phyloP scores from a whole-genome alignment of 2,329 filamentous ascomycete genomes.

The Botryotinia convoluta region DNA sequence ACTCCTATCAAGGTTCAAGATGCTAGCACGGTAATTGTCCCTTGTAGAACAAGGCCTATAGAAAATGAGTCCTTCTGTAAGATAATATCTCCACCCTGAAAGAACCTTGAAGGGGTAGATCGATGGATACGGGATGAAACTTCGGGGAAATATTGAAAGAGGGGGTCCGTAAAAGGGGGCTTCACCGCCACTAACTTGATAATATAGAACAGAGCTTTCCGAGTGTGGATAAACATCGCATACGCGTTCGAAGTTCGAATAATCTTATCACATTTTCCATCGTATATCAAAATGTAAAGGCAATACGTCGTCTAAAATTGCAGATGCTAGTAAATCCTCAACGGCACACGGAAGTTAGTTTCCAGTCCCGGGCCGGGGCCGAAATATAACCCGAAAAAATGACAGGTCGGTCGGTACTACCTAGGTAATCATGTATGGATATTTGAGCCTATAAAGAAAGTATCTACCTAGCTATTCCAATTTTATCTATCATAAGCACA shows the following conservation, averaged over 20 bases:
- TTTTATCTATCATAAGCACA: not conserved
- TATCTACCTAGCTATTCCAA: not conserved
- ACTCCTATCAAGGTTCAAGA: not conserved
- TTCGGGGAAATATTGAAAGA: not conserved
- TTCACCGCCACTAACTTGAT: conserved; percentile 3
- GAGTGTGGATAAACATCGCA: not conserved
- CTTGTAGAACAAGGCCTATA: not conserved
- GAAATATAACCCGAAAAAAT: not conserved
- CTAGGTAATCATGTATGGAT: not conserved
- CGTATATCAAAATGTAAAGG: not conserved
- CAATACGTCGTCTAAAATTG: not conserved
- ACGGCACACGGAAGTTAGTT: not conserved
- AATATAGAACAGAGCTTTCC: not conserved
- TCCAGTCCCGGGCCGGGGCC: not conserved
- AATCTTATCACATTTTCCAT: not conserved
- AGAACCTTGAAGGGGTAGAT: not conserved
- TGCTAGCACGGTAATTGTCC: not conserved
- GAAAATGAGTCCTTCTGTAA: not conserved
- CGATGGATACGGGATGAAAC: not conserved
- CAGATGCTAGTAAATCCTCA: not conserved
- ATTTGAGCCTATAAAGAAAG: no score
- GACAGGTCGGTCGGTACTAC: not conserved
- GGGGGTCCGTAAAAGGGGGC: not conserved
- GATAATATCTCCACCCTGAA: not conserved
- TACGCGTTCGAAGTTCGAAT: not conserved